These are phyloP conservation scores for Calonectria pteridis DNA, from an alignment of 2,329 filamentous ascomycete genomes.

Conservation along the genomic window DNA sequence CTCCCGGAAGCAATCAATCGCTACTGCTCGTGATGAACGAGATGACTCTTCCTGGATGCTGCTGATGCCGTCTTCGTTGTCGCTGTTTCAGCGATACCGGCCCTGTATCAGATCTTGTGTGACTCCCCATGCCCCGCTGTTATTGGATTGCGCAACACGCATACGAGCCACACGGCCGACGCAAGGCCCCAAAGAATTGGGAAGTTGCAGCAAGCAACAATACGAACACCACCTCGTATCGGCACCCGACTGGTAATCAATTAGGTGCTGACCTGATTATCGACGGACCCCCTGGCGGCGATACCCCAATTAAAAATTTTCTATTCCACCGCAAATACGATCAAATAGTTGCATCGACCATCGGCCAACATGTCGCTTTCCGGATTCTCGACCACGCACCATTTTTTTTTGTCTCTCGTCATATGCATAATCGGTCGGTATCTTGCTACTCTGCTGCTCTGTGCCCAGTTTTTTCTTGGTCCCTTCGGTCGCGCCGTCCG, in stretches of 20 bases:
- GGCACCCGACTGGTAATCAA: conserved; percentile 1
- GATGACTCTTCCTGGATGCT: not conserved
- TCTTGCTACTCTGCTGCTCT: conserved; percentile 17
- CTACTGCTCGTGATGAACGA: not conserved
- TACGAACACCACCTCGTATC: not conserved
- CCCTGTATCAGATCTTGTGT: conserved; percentile 2
- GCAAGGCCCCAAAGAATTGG: not conserved
- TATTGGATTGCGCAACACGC: not conserved
- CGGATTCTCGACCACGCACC: not conserved
- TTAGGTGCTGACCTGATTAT: conserved; percentile 12
- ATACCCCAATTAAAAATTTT: not conserved
- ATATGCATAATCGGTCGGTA: not conserved
- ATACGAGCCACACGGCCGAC: not conserved
- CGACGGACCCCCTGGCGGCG: not conserved
- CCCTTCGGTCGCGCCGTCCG: conserved; percentile 33
- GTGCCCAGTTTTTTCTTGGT: conserved; percentile 19
- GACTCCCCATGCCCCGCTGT: not conserved
- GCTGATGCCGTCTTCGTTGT: not conserved
- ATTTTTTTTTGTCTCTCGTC: not conserved
- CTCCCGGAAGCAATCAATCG: not conserved
- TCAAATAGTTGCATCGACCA: not conserved
- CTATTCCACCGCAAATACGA: not conserved
- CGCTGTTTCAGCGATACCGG: conserved; percentile 1
- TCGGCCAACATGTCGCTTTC: not conserved
- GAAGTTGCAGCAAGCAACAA: not conserved